A percentile compares a stretch with the other conserved stretches of the same genome.
Conservation (phyloP, 108 stramenopile genomes). For the Conticribra weissflogii region DNA sequence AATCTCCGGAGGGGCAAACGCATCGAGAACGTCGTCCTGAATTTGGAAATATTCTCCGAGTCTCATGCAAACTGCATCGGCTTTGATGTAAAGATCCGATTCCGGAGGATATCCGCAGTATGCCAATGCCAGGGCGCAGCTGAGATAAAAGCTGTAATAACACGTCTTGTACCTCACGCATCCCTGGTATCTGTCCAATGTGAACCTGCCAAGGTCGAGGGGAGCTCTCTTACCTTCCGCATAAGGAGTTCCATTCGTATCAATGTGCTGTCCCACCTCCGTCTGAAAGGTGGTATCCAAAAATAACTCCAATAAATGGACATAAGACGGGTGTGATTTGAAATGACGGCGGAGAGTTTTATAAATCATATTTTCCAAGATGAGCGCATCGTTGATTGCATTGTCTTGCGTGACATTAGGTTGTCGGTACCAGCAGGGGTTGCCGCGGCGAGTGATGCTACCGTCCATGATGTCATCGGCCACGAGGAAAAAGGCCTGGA, state of each 20-base stretch:
- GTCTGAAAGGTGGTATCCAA: slow-evolving; percentile 90
- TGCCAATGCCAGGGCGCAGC: slow-evolving; percentile 85
- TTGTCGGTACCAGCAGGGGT: slow-evolving; percentile 95
- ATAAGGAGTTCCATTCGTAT: slow-evolving; percentile 73
- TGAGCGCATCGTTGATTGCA: slow-evolving; percentile 96
- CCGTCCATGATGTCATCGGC: slow-evolving; percentile 99
- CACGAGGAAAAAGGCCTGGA: slow-evolving; percentile 98
- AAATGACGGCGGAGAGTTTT: slow-evolving; percentile 86
- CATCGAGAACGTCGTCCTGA: slow-evolving; percentile 99
- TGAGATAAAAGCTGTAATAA: slow-evolving; percentile 98
- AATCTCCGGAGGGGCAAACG: slow-evolving; percentile 92
- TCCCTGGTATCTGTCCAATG: slow-evolving; percentile 79
- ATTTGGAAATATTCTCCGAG: slow-evolving; percentile 99
- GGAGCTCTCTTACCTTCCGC: slow-evolving; percentile 59
- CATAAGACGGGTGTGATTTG: slow-evolving; percentile 77
- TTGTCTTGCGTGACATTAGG: slow-evolving; percentile 80
- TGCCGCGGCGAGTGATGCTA: slow-evolving; percentile 95
- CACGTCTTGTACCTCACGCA: slow-evolving; percentile 99
- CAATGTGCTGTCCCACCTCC: slow-evolving; percentile 96
- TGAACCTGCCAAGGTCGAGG: slow-evolving; percentile 79
- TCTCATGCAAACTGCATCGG: slow-evolving; percentile 73
- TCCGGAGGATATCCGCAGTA: slow-evolving; percentile 57
- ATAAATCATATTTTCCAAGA: slow-evolving; percentile 94
- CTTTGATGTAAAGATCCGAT: slow-evolving; percentile 26
- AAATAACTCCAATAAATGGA: slow-evolving; percentile 80